Conservation (phyloP, 495 filamentous ascomycete species). For the Alectoria sarmentosa region DNA sequence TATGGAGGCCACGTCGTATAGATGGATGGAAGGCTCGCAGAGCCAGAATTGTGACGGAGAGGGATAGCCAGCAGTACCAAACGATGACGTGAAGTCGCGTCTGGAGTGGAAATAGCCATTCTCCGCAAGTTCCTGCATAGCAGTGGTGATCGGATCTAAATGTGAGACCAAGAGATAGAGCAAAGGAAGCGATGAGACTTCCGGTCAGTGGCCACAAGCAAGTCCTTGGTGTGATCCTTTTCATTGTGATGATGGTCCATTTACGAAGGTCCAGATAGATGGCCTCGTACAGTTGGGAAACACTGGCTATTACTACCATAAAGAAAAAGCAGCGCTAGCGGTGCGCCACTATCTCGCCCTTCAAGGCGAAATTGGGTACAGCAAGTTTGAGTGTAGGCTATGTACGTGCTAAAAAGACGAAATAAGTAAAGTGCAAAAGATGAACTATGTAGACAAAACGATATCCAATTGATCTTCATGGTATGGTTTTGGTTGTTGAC, state of each 20-base stretch:
- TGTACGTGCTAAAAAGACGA: neutral
- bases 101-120: slow-evolving; percentile 32
- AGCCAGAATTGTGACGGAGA: slow-evolving; percentile 28
- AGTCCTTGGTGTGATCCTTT: slow-evolving; percentile 30
- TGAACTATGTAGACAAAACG: no score
- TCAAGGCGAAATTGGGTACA: neutral
- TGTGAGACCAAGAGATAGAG: slow-evolving; percentile 31
- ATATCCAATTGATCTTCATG: neutral
- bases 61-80: slow-evolving; percentile 31
- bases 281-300: neutral
- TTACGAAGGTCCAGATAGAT: neutral
- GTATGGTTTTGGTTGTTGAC: neutral
- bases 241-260: slow-evolving; percentile 4
- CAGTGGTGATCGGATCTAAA: slow-evolving; percentile 32
- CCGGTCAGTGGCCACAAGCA: slow-evolving; percentile 31
- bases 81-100: slow-evolving; percentile 32
- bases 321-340: neutral
- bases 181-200: slow-evolving; percentile 29
- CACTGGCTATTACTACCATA: neutral
- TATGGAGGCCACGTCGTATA: slow-evolving; percentile 24
- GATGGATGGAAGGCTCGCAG: slow-evolving; percentile 30
- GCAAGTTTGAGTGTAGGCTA: neutral
- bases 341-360: neutral
- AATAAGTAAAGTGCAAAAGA: neutral
- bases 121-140: slow-evolving; percentile 32